Percentiles rank a stretch among this genome's conserved stretches.
Conservation (phyloP, 2,329 filamentous ascomycete species). For the Colletotrichum falcatum region DNA sequence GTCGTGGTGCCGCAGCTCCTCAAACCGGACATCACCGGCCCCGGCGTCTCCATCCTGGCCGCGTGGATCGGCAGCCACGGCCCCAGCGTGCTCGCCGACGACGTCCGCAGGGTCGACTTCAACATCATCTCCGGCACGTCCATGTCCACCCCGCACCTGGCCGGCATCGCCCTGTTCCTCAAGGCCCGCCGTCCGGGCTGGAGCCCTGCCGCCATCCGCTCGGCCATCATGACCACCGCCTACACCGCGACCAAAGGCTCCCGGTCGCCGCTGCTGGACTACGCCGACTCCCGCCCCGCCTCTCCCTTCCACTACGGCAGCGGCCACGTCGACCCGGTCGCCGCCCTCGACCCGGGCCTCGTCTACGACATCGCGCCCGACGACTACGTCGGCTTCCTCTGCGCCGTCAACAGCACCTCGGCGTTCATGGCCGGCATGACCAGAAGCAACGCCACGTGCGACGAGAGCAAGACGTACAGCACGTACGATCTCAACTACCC, state of each 20-base stretch:
- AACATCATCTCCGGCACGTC: conserved; percentile 40
- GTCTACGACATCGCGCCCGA: conserved; percentile 42
- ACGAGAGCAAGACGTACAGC: conserved; percentile 17
- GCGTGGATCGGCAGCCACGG: conserved; percentile 23
- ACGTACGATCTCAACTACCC: conserved; percentile 40
- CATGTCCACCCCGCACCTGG: conserved; percentile 41
- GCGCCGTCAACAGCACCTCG: conserved; percentile 43
- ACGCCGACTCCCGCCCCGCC: not conserved
- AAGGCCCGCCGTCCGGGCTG: conserved; percentile 37
- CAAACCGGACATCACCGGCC: conserved; percentile 41
- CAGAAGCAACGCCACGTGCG: conserved; percentile 31
- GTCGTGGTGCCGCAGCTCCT: conserved; percentile 14
- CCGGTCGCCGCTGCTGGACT: conserved; percentile 10
- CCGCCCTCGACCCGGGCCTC: conserved; percentile 43
- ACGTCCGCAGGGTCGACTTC: conserved; percentile 23
- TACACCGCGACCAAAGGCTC: conserved; percentile 19
- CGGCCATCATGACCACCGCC: conserved; percentile 38
- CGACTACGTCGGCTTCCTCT: conserved; percentile 45
- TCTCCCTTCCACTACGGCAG: conserved; percentile 34
- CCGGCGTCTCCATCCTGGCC: conserved; percentile 37
- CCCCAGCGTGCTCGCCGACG: conserved; percentile 6
- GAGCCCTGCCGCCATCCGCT: conserved; percentile 33
- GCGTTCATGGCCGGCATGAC: conserved; percentile 22
- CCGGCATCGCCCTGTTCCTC: conserved; percentile 35
- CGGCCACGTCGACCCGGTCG: conserved; percentile 42